Conservation (phyloP, 148 eudicot genomes). For the Vaccinium macrocarpon region DNA sequence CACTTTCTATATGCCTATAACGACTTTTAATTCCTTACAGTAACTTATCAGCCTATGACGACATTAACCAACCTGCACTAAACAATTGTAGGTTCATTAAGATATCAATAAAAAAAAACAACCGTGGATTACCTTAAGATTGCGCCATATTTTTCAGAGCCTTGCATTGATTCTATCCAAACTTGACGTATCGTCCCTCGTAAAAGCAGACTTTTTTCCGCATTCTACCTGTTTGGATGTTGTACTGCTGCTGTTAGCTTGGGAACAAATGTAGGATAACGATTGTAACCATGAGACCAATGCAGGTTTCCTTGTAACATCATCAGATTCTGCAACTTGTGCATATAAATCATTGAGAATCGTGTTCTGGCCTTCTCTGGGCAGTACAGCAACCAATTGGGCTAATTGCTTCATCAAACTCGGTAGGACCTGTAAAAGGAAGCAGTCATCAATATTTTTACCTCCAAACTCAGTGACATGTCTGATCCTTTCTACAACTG, state of each 20-base stretch:
- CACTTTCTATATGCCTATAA: neutral
- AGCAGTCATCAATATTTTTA: neutral
- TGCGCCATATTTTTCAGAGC: slow-evolving; percentile 30
- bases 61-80: neutral
- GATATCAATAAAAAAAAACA: slow-evolving; percentile 7
- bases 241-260: slow-evolving; percentile 25
- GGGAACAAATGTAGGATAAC: slow-evolving; percentile 70
- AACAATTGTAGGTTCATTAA: slow-evolving; percentile 1
- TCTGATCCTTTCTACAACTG: neutral
- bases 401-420: slow-evolving; percentile 82
- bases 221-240: slow-evolving; percentile 20
- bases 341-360: slow-evolving; percentile 68
- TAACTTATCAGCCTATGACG: neutral
- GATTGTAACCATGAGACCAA: slow-evolving; percentile 95
- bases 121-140: slow-evolving; percentile 14
- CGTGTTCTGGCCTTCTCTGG: slow-evolving; percentile 58
- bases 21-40: neutral
- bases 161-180: slow-evolving; percentile 41
- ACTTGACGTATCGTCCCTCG: slow-evolving; percentile 24
- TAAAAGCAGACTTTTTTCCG: slow-evolving; percentile 23
- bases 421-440: slow-evolving; percentile 66
- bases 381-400: slow-evolving; percentile 51
- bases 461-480: neutral
- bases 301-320: slow-evolving; percentile 76
- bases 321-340: slow-evolving; percentile 90